phyloP scores from a whole-genome alignment of 2,329 filamentous ascomycete species.

The Domatiomyces globalis region DNA sequence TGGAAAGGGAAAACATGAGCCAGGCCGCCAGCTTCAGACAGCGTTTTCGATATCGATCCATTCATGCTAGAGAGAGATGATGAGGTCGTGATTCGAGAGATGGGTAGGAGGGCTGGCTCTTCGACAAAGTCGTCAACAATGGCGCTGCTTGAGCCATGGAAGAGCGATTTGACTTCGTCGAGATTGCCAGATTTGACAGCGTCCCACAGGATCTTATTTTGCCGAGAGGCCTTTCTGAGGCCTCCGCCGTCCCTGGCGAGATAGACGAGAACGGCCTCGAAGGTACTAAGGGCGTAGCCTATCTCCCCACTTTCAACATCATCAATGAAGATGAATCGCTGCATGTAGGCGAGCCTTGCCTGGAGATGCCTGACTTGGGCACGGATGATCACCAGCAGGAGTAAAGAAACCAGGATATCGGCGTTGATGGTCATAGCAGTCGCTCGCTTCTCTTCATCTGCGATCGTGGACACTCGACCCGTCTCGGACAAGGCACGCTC shows the following conservation, averaged over 20 bases:
- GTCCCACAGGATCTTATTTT: conserved; percentile 80
- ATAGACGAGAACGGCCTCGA: conserved; percentile 86
- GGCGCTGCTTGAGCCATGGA: conserved; percentile 53
- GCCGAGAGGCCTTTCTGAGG: conserved; percentile 67
- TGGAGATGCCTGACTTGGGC: conserved; percentile 78
- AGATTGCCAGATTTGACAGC: conserved; percentile 66
- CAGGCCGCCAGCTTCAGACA: conserved; percentile 30
- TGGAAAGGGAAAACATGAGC: conserved; percentile 90
- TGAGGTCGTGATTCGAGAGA: conserved; percentile 10
- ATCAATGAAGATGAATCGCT: conserved; percentile 94
- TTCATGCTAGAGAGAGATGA: conserved; percentile 11
- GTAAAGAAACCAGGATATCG: conserved; percentile 79
- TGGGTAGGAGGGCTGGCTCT: conserved; percentile 23
- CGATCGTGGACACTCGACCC: conserved; percentile 32
- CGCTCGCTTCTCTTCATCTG: conserved; percentile 37
- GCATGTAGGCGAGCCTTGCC: conserved; percentile 82
- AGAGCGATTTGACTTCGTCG: conserved; percentile 57
- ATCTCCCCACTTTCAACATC: conserved; percentile 94
- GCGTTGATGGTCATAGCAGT: conserved; percentile 58
- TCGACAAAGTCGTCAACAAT: conserved; percentile 34
- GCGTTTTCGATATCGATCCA: conserved; percentile 25
- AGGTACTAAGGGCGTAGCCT: conserved; percentile 89
- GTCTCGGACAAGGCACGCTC: conserved; percentile 69
- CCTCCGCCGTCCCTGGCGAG: conserved; percentile 68
- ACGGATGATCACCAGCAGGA: conserved; percentile 83